phyloP scores from a whole-genome alignment of 108 stramenopile genomes.

The Nannochloropsis salina region DNA sequence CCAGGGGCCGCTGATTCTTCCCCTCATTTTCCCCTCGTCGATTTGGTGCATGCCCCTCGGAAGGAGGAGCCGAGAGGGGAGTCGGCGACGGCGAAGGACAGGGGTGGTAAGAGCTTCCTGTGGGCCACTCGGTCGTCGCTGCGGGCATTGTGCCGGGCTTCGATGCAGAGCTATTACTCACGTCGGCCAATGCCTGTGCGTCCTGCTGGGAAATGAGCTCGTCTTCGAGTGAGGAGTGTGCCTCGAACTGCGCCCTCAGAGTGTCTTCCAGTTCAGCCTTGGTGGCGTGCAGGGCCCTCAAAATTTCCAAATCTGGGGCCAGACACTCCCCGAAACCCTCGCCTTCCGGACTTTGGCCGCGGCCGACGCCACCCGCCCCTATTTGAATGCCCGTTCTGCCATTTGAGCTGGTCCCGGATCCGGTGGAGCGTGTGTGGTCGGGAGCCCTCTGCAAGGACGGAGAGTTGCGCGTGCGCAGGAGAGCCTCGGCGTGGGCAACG shows the following conservation, averaged over 20 bases:
- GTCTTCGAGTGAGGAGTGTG: conserved; percentile 16
- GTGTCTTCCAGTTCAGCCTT: background rate
- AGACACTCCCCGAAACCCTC: background rate
- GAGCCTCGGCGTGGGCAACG: background rate
- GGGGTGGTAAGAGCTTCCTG: no score
- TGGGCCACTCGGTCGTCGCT: no score
- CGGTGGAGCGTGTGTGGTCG: background rate
- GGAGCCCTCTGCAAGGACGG: background rate
- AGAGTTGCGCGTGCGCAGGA: background rate
- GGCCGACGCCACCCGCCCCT: background rate
- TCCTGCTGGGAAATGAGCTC: background rate
- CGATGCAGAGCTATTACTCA: background rate
- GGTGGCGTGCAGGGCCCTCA: background rate
- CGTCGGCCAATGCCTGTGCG: background rate
- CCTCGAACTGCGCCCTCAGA: background rate
- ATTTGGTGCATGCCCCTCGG: no score
- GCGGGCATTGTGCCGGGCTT: background rate
- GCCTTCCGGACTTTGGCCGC: background rate
- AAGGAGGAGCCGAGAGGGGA: no score
- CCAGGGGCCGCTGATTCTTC: background rate
- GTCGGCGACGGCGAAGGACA: no score
- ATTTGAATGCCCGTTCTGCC: background rate
- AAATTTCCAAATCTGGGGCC: background rate
- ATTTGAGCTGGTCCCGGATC: background rate
- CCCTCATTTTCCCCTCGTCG: background rate